Evolutionary conservation across 2,329 filamentous ascomycete species (phyloP), one percentile per base, ranked within the genome.

Genomic region (Exophiala aquamarina): DNA sequence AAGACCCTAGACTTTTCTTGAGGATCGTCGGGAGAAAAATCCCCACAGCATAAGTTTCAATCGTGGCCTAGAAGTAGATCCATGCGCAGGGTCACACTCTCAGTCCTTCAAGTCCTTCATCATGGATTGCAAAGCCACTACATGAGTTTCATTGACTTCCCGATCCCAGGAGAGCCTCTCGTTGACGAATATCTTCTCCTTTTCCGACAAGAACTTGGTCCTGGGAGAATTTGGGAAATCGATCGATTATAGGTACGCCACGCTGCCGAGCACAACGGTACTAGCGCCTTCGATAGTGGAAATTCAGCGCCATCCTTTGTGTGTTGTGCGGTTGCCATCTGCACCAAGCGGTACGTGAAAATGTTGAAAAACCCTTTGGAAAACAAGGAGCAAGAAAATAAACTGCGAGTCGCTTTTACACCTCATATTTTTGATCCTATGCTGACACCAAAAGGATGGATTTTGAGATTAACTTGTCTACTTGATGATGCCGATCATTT

Each of bases 91-190:
- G 72, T 74, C 77, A 80, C 41, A 80, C 38, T 45, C 45, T 42
- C 66, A 74, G 15, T 71, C 68, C 18, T 63, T 63, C 40, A 79
- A 61, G 61, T 75, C 79, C 31, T 33, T 19, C 21, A 26, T 19
- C 17, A 63, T 59, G 11, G 57, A 58, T 11, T 52, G 29, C 23
- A 77, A 41, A 21, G 71, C 69, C 59, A 84, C 82, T 2, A 72
- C 64, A 32, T 71, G 67, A 2, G 63, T 50, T 2, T 60, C 52
- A 13, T 65, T 71, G 55, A 84, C 82, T 19, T 74, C 75, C 33
- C 82, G 78, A 59, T 85, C 82, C n/a, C 66, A 65, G 21, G 81
- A 65, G 55, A 85, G 79, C 9, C 66, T 57, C 6, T 56, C 53
- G 19, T 63, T 60, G 46, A 66, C 63, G 18, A 66, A 55, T 14